Percentiles rank a stretch among this genome's conserved stretches.
phyloP scores from a whole-genome alignment of 768 basidiomycete genomes.

The Boletus sensibilis region DNA sequence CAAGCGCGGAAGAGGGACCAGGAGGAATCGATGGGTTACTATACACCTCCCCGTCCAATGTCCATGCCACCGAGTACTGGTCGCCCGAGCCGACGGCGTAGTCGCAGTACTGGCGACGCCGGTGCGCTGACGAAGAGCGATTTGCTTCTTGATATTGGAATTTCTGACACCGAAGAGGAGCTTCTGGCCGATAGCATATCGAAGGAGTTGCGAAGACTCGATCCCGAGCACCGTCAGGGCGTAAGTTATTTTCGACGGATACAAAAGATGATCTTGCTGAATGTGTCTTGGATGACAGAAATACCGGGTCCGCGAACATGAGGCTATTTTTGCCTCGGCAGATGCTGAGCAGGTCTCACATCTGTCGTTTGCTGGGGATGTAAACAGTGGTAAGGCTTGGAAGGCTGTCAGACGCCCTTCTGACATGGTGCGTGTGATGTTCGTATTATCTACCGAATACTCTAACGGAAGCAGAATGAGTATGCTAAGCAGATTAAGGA shows the following conservation, averaged over 20 bases:
- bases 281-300: conserved; percentile 41
- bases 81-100: conserved; percentile 62
- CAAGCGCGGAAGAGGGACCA: conserved; percentile 57
- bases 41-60: conserved; percentile 32
- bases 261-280: not conserved
- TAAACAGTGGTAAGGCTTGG: conserved; percentile 83
- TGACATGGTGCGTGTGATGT: conserved; percentile 71
- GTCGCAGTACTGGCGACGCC: conserved; percentile 77
- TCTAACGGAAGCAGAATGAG: conserved; percentile 66
- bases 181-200: conserved; percentile 69
- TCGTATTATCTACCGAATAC: not conserved
- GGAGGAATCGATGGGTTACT: conserved; percentile 39
- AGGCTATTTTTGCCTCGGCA: conserved; percentile 79
- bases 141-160: conserved; percentile 37
- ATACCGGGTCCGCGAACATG: conserved; percentile 80
- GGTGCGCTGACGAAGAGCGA: conserved; percentile 40
- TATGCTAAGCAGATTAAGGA: conserved; percentile 89
- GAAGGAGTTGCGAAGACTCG: conserved; percentile 63
- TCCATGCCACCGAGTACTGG: conserved; percentile 32
- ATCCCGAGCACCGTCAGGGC: conserved; percentile 33
- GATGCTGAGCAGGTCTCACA: conserved; percentile 72
- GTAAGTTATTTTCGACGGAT: conserved; percentile 15
- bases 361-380: conserved; percentile 72
- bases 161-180: conserved; percentile 48
- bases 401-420: conserved; percentile 83